Conservation (phyloP, 2,329 filamentous ascomycete genomes). For the Fonsecaea pugnacius region DNA sequence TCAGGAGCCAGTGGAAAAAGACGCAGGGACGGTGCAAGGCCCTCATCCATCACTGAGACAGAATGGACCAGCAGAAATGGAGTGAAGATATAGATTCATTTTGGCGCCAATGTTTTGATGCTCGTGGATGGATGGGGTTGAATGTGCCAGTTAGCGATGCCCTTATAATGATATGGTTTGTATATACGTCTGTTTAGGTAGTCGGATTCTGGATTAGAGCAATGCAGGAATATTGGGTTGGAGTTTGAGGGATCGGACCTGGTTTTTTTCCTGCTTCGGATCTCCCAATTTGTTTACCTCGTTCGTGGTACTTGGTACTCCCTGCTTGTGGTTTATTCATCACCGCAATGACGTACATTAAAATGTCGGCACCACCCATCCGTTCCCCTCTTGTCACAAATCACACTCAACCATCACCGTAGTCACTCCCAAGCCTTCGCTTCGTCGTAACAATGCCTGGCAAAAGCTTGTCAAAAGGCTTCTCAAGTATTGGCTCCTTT, state of each 20-base stretch:
- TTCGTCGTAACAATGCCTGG: background rate
- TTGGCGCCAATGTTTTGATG: background rate
- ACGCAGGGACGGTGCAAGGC: conserved; percentile 15
- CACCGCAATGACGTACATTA: too few species aligned
- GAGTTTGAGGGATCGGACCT: too few species aligned
- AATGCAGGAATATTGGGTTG: too few species aligned
- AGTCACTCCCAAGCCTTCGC: background rate
- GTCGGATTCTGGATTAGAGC: too few species aligned
- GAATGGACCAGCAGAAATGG: conserved; percentile 20
- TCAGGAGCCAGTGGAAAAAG: conserved; percentile 23
- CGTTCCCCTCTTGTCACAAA: background rate
- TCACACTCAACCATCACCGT: background rate
- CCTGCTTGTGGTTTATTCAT: too few species aligned
- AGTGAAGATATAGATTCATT: background rate
- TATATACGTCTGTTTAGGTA: background rate
- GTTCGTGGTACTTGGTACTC: background rate
- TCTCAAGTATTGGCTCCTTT: background rate
- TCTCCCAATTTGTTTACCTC: too few species aligned
- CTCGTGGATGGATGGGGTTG: background rate
- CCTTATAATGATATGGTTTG: conserved; percentile 1
- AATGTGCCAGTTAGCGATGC: background rate
- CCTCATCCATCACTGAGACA: conserved; percentile 10
- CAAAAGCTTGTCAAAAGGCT: background rate
- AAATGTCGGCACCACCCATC: too few species aligned
- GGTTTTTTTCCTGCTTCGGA: too few species aligned